A percentile compares a stretch with the other conserved stretches of the same genome.
Conservation (phyloP, 371 early-diverging fungal species). For the Haplosporangium sp. region DNA sequence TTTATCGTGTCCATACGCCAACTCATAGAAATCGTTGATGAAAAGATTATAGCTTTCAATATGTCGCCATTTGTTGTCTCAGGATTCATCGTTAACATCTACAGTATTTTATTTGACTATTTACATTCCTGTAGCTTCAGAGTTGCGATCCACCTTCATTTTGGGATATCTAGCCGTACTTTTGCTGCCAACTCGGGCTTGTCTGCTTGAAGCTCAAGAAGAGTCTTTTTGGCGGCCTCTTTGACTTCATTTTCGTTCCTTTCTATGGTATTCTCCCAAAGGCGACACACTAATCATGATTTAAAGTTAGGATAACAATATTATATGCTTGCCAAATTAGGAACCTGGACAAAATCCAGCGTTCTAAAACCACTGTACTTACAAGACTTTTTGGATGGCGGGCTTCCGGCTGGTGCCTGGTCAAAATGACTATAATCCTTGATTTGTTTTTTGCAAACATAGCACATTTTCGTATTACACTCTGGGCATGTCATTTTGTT, state of each 20-base stretch:
- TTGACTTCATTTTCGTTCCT: conserved; percentile 58
- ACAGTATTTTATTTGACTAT: neutral
- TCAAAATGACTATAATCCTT: conserved; percentile 63
- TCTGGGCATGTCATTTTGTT: conserved; percentile 64
- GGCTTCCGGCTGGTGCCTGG: conserved; percentile 26
- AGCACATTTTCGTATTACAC: conserved; percentile 58
- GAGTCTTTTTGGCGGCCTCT: conserved; percentile 50
- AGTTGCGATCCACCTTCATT: neutral
- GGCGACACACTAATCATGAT: conserved; percentile 47
- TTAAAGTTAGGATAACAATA: too few species aligned
- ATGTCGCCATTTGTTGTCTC: too few species aligned
- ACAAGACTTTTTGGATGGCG: conserved; percentile 23
- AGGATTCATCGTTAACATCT: too few species aligned
- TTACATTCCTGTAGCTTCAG: neutral
- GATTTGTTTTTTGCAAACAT: conserved; percentile 59
- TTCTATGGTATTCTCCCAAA: conserved; percentile 59
- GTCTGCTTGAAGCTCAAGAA: conserved; percentile 27
- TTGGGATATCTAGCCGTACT: conserved; percentile 31
- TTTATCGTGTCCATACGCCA: too few species aligned
- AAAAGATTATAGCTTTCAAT: too few species aligned
- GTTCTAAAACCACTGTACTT: neutral
- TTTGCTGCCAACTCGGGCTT: conserved; percentile 32
- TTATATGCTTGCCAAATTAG: neutral
- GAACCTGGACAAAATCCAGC: too few species aligned
- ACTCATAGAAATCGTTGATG: too few species aligned